Base-by-base conservation (phyloP, 306 rosid genomes). In the Acacia crassicarpa region DNA sequence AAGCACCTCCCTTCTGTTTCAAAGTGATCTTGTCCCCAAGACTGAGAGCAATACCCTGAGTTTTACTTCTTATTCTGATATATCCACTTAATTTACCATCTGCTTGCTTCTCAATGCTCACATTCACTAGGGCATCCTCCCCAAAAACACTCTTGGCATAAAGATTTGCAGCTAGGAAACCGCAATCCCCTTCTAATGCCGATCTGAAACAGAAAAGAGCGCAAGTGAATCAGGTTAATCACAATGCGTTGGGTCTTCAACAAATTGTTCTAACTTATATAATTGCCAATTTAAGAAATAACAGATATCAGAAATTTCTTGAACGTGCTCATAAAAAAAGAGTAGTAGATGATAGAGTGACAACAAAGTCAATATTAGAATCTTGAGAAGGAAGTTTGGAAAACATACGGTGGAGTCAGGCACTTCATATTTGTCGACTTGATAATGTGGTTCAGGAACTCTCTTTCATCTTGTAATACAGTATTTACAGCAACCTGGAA, bases 1-100 rank as follows among this genome's bases (percentile, higher is more conserved):
- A 94, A 48, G 89, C 79, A 17, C 90, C 75, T 77, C 97, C 99
- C 90, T 92, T 96, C 89, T 96, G 99, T 85, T 96, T 96, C 92
- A 96, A 89, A 70, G 99, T 96, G 87, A 96, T 93, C 91, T 96
- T 96, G 83, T 96, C 99, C 53, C 99, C 99, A 11, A 96, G 98
- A 86, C 98, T 93, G 45, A 96, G 94, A 72, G 98, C 99, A 79
- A 96, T 96, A 70, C 99, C 99, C 84, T 96, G 99, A 73, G 99
- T 96, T 88, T 96, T 96, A 88, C 99, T 96, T 89, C 99, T 94
- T 84, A 96, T 96, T 87, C 99, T 90, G 87, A 96, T 96, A 88
- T 92, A 96, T 69, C 99, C 99, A 77, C 93, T 87, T 79, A 96
- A 91, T 91, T 96, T 96, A 56, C 88, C 92, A 63, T 96, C 99